Evolutionary conservation across 2,329 filamentous ascomycete genomes (phyloP).

Genomic region (Helotiales sp.): DNA sequence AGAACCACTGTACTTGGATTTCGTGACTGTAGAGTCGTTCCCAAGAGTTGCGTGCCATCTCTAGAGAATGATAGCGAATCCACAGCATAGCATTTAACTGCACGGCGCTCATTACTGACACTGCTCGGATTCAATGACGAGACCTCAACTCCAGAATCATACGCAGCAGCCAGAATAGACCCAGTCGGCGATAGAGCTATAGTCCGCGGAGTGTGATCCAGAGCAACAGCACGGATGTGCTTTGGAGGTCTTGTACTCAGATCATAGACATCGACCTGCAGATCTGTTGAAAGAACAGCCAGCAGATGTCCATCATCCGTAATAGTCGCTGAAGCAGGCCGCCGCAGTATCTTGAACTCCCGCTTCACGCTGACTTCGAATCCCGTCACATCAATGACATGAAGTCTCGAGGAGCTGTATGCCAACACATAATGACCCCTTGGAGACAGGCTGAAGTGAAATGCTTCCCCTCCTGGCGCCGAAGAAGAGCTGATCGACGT

Average conservation of each 20-base stretch:
- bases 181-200: slow-evolving; percentile 81
- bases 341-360: slow-evolving; percentile 76
- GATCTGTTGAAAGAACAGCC: slow-evolving; percentile 77
- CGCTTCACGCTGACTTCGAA: slow-evolving; percentile 64
- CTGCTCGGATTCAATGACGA: slow-evolving; percentile 68
- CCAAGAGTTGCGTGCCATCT: slow-evolving; percentile 76
- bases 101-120: slow-evolving; percentile 65
- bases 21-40: slow-evolving; percentile 66
- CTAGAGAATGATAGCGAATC: slow-evolving; percentile 74
- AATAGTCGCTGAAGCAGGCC: slow-evolving; percentile 75
- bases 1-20: slow-evolving; percentile 73
- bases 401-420: slow-evolving; percentile 83
- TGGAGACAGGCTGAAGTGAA: slow-evolving; percentile 80
- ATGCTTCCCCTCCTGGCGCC: slow-evolving; percentile 77
- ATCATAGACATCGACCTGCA: slow-evolving; percentile 85
- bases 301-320: slow-evolving; percentile 75
- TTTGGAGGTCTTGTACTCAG: slow-evolving; percentile 64
- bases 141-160: slow-evolving; percentile 87
- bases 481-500: slow-evolving; percentile 83
- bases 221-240: slow-evolving; percentile 70
- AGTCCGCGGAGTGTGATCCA: slow-evolving; percentile 76
- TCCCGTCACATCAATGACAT: slow-evolving; percentile 69
- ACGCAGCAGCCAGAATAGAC: slow-evolving; percentile 79
- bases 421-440: slow-evolving; percentile 73
- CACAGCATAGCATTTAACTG: slow-evolving; percentile 76